phyloP scores from a whole-genome alignment of 2,329 filamentous ascomycete species.

The Fusarium sp. region DNA sequence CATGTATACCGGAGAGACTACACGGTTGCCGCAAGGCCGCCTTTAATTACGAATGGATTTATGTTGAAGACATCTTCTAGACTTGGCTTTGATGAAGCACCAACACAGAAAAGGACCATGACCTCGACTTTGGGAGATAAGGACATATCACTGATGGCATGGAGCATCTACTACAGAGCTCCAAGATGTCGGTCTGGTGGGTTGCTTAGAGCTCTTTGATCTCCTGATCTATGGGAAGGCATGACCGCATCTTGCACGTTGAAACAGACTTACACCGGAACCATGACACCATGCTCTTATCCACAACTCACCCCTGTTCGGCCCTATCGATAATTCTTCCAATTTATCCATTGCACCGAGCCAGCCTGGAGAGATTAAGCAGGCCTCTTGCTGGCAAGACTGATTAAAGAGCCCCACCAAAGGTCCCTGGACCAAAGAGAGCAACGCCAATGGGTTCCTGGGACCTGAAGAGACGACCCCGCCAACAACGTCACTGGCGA shows the following conservation, averaged over 20 bases:
- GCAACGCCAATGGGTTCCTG: background rate
- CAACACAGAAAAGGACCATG: background rate
- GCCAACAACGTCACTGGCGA: slow-evolving; percentile 38
- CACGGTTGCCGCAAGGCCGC: slow-evolving; percentile 13
- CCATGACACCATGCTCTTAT: background rate
- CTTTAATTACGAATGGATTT: slow-evolving; percentile 7
- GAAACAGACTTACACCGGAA: background rate
- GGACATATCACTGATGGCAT: background rate
- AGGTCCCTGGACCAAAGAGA: background rate
- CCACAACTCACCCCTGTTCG: background rate
- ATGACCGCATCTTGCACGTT: background rate
- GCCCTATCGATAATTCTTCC: background rate
- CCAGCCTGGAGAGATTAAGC: slow-evolving; percentile 4
- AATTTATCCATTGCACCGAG: background rate
- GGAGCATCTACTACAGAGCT: background rate
- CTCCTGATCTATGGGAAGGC: background rate
- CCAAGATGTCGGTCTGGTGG: background rate
- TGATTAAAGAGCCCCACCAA: background rate
- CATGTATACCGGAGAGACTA: slow-evolving; percentile 16
- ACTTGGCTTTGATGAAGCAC: background rate
- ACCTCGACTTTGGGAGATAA: background rate
- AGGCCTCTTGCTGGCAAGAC: slow-evolving; percentile 15
- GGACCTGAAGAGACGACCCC: slow-evolving; percentile 26
- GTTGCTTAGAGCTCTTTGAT: background rate
- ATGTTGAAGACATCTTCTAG: background rate